Percentiles rank a stretch among this genome's conserved stretches.
These are phyloP conservation scores for Wickerhamiella nectarea DNA, from an alignment of 805 yeast genomes.

Conservation along the genomic window DNA sequence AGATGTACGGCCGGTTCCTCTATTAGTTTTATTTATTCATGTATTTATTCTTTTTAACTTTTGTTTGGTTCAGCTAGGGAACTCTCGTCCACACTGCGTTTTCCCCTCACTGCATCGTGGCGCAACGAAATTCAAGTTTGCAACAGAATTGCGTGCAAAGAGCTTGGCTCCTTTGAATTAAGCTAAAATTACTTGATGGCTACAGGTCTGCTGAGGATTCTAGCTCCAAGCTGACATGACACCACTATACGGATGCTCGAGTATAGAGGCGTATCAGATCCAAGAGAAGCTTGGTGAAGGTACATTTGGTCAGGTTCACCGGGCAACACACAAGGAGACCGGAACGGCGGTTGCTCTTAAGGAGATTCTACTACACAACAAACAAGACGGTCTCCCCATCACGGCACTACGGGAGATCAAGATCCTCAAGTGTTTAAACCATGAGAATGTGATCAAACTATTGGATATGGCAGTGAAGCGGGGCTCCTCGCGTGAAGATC, in stretches of 20 bases:
- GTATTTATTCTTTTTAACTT: too few species aligned
- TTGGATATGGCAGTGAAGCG: slow-evolving; percentile 54
- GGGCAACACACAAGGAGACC: slow-evolving; percentile 45
- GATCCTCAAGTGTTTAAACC: slow-evolving; percentile 55
- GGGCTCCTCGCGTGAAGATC: slow-evolving; percentile 21
- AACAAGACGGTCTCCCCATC: slow-evolving; percentile 71
- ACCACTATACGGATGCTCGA: slow-evolving; percentile 25
- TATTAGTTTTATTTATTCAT: slow-evolving; percentile 2
- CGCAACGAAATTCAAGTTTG: too few species aligned
- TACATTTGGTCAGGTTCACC: slow-evolving; percentile 81
- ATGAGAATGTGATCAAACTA: slow-evolving; percentile 61
- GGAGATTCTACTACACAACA: slow-evolving; percentile 63
- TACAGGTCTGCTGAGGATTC: too few species aligned
- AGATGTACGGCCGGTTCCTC: slow-evolving; percentile 13
- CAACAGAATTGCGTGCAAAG: too few species aligned
- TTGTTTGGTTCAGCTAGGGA: too few species aligned
- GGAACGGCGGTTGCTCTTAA: slow-evolving; percentile 70
- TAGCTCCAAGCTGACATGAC: not conserved
- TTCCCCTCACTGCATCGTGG: too few species aligned
- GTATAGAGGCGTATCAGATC: slow-evolving; percentile 24
- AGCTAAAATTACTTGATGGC: too few species aligned
- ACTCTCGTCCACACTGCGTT: too few species aligned
- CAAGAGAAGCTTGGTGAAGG: slow-evolving; percentile 53
- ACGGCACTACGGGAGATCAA: slow-evolving; percentile 90
- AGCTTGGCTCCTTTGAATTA: too few species aligned